Evolutionary conservation across 768 basidiomycete genomes (phyloP), one percentile per base, ranked within the genome.

Genomic region (Naganishia onofrii): DNA sequence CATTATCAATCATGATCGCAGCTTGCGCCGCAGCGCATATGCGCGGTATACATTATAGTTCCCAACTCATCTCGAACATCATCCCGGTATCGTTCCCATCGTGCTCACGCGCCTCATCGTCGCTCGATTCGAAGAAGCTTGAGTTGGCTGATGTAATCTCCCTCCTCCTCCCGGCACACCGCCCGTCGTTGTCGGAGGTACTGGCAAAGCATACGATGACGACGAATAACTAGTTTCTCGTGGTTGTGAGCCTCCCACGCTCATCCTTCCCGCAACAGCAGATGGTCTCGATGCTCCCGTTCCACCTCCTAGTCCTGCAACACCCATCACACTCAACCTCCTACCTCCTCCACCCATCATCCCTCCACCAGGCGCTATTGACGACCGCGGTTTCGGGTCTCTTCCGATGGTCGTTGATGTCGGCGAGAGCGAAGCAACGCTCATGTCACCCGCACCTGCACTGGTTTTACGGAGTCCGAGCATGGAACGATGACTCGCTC

Each of bases 401-500:
- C 48, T 51, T 21, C 48, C 60, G 10, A 12, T 46, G 2, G 36
- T 26, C 36, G 36, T 29, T 15, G 57, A 19, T 42, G 60, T 28
- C 9, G 60, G 60, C 38, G 60, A 63, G 15, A n/a, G 34, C 38
- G 60, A 63, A 28, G 38, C 21, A 13, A 63, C 42, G 28, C 60
- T 63, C 23, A 44, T 29, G 19, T 63, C 60, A 9, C 60, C 60
- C 13, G 2, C 42, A 42, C 38, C 60, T 2, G 36, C 23, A 29
- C 21, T 5, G 5, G 38, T 12, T 26, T 63, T 63, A 13, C 60
- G 36, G 9, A 63, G 60, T 23, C 60, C 57, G 1, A 58, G 23
- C 60, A 63, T 63, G 38, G 60, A 42, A 9, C 60, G 60, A 63
- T 63, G 60, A 29, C 60, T 63, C 32, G 38, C 60, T 26, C 60